Evolutionary conservation across 1,139 yeast genomes (phyloP).

Genomic region (Zygoascus hellenicus): DNA sequence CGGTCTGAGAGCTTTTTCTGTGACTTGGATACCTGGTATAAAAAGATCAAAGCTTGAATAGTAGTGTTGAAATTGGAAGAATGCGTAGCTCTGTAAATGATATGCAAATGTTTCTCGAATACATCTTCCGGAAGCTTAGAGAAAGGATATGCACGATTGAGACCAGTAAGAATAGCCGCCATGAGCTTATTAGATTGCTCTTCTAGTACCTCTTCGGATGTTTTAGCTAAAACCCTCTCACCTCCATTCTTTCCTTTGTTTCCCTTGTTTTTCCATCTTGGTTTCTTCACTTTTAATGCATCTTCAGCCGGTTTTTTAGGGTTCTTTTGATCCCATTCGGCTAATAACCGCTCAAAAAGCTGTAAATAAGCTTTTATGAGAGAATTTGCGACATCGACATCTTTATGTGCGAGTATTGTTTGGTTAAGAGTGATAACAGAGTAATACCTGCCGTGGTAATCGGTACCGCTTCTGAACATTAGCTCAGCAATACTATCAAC

Average conservation of each 20-base stretch:
- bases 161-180: constrained; percentile 88
- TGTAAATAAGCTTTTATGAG: constrained; percentile 81
- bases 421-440: constrained; percentile 85
- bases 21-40: constrained; percentile 58
- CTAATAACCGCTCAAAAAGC: constrained; percentile 73
- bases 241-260: constrained; percentile 69
- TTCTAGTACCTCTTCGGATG: constrained; percentile 66
- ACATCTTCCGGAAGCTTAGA: constrained; percentile 67
- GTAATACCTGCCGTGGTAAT: constrained; percentile 84
- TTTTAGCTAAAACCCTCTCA: constrained; percentile 55
- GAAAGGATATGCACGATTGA: constrained; percentile 94
- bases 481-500: constrained; percentile 77
- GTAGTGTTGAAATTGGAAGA: constrained; percentile 92
- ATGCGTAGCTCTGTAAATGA: constrained; percentile 85
- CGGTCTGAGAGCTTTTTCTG: constrained; percentile 47
- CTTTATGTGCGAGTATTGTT: constrained; percentile 76
- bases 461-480: constrained; percentile 67
- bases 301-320: constrained; percentile 24
- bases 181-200: constrained; percentile 82
- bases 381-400: constrained; percentile 70
- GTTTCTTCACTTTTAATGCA: constrained; percentile 40
- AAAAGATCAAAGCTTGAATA: constrained; percentile 82
- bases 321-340: constrained; percentile 56
- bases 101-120: constrained; percentile 73
- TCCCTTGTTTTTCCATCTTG: constrained; percentile 36